Evolutionary conservation across 768 basidiomycete genomes (phyloP).

Genomic region (Boletus vermiculosoides): DNA sequence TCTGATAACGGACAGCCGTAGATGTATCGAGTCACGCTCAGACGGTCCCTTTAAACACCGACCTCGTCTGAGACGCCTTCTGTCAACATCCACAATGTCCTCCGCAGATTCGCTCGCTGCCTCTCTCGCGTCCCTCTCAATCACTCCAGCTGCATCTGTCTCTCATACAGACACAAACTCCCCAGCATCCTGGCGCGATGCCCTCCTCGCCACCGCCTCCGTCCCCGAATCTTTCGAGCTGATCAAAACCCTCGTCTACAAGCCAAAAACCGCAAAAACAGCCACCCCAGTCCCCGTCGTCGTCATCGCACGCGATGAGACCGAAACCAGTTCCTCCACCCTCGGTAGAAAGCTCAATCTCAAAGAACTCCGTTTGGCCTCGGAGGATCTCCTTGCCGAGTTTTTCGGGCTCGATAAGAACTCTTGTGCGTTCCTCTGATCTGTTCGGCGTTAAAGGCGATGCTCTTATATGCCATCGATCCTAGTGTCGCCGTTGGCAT

Average conservation of each 20-base stretch:
- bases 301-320: slow-evolving; percentile 79
- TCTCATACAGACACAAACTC: slow-evolving; percentile 64
- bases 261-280: slow-evolving; percentile 93
- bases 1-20: slow-evolving; percentile 20
- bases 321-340: slow-evolving; percentile 75
- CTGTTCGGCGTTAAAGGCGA: neutral
- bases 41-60: slow-evolving; percentile 16
- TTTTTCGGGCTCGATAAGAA: slow-evolving; percentile 86
- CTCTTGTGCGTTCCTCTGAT: slow-evolving; percentile 58
- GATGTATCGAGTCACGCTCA: slow-evolving; percentile 28
- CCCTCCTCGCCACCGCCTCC: slow-evolving; percentile 52
- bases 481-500: slow-evolving; percentile 77
- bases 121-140: slow-evolving; percentile 52
- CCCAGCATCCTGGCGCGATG: slow-evolving; percentile 74
- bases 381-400: slow-evolving; percentile 81
- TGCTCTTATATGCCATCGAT: slow-evolving; percentile 8
- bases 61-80: neutral
- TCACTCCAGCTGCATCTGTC: slow-evolving; percentile 51
- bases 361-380: slow-evolving; percentile 85
- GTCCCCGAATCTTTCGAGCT: slow-evolving; percentile 64
- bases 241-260: slow-evolving; percentile 90
- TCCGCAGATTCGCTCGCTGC: slow-evolving; percentile 34
- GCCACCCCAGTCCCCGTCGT: slow-evolving; percentile 83
- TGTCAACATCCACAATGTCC: slow-evolving; percentile 33
- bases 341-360: slow-evolving; percentile 78